Conservation (phyloP, 768 basidiomycete genomes). For the Lactarius evosmus region DNA sequence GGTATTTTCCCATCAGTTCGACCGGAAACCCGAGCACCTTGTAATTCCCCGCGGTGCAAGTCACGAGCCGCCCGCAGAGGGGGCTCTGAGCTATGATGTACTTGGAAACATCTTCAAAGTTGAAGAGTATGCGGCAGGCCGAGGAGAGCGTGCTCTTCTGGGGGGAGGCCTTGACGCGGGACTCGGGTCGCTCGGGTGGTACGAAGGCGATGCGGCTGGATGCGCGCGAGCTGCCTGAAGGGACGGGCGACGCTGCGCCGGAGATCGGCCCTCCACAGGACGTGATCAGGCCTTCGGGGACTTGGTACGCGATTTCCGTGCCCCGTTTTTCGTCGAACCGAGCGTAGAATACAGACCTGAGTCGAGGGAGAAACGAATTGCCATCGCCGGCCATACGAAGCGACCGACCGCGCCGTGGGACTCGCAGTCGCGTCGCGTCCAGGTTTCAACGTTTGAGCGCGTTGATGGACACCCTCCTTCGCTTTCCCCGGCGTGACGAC, state of each 20-base stretch:
- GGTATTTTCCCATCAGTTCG: constrained; percentile 67
- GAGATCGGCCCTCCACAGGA: constrained; percentile 29
- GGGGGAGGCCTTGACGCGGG: constrained; percentile 38
- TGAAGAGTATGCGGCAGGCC: constrained; percentile 58
- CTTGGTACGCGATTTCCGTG: constrained; percentile 88
- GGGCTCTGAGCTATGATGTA: constrained; percentile 89
- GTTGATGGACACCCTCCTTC: not conserved
- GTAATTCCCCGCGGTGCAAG: constrained; percentile 74
- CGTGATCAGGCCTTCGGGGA: constrained; percentile 87
- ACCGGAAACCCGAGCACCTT: constrained; percentile 93
- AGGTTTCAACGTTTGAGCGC: too few species aligned
- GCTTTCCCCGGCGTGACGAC: not conserved
- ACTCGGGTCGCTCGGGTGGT: constrained; percentile 43
- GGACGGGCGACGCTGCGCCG: constrained; percentile 37
- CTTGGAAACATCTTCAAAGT: constrained; percentile 88
- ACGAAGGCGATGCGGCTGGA: constrained; percentile 45
- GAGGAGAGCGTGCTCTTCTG: constrained; percentile 44
- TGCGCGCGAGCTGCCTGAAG: constrained; percentile 44
- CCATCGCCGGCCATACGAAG: constrained; percentile 42
- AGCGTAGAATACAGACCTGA: constrained; percentile 91
- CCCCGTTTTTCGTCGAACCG: constrained; percentile 85
- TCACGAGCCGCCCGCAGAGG: constrained; percentile 85
- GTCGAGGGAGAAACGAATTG: constrained; percentile 73
- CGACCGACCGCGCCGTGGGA: not conserved
- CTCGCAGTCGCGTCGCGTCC: not conserved